Conservation (phyloP, 768 basidiomycete genomes). For the Naematelia encephala region DNA sequence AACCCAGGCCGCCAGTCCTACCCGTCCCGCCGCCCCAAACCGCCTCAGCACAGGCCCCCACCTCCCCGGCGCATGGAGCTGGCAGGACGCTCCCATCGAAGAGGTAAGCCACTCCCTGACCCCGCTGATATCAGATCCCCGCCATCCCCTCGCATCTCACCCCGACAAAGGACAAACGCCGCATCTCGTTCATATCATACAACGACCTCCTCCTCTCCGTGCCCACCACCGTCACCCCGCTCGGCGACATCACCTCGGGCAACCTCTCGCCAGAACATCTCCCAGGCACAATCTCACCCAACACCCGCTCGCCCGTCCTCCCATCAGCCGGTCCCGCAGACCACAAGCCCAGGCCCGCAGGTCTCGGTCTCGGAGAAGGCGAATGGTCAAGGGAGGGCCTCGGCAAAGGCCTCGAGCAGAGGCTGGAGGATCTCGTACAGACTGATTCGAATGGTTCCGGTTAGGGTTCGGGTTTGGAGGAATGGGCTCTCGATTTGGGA, state of each 20-base stretch:
- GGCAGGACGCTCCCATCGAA: constrained; percentile 4
- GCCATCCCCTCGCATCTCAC: constrained; percentile 30
- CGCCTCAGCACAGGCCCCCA: constrained; percentile 41
- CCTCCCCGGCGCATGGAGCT: constrained; percentile 37
- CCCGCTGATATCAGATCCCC: constrained; percentile 1
- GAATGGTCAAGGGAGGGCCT: constrained; percentile 86
- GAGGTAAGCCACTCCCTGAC: constrained; percentile 9
- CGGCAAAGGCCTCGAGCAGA: constrained; percentile 75
- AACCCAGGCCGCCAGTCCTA: background rate
- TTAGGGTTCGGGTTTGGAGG: background rate
- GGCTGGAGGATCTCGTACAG: constrained; percentile 59
- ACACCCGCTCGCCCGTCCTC: constrained; percentile 21
- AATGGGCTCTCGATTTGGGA: too few relatives aligned
- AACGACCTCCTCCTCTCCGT: constrained; percentile 76
- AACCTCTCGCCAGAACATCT: constrained; percentile 67
- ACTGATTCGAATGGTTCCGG: background rate
- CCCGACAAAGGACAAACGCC: constrained; percentile 31
- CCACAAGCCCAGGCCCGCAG: constrained; percentile 29
- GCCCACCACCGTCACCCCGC: constrained; percentile 66
- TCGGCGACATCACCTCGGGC: constrained; percentile 66
- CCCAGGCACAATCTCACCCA: constrained; percentile 55
- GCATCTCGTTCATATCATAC: constrained; percentile 77
- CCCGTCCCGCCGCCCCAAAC: constrained; percentile 24
- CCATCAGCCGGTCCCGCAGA: constrained; percentile 9
- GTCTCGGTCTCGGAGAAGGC: constrained; percentile 64